Evolutionary conservation across 805 yeast genomes (phyloP), one percentile per base, ranked within the genome.

Genomic region (Candida germanica): DNA sequence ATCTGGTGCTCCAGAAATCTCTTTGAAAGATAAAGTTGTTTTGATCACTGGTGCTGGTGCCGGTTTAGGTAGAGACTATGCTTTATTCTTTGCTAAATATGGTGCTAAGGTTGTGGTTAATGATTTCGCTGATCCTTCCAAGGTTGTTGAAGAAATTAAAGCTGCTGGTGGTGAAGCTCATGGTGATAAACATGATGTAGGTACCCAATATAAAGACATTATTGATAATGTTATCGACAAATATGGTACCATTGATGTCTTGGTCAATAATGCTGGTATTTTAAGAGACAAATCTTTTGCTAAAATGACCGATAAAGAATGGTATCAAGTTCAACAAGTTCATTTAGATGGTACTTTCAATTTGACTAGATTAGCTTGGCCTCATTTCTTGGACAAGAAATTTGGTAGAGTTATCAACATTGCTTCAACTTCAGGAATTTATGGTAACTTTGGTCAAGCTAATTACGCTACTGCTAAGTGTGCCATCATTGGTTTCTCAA

Each of bases 361-460:
- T 53, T 76, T 91, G 58, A 78, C 87, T 48, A 83, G 85, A 56
- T 83, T 89, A 35, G 96, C 91, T 7, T 91, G 97, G 97, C 97
- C 96, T 24, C 67, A 83, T 47, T 86, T 91, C 59, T 48, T 73
- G 38, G 76, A 86, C 57, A 87, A 89, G 63, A 78, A 80, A 49
- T 73, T 75, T 36, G 97, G 98, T 49, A 74, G 79, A 46, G 81
- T 91, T 38, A 76, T 91, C 48, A 91, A 91, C 64, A 86, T 95
- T 29, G 76, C 97, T 16, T 88, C 96, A 13, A 91, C 98, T 7
- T 88, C 97, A 2, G 98, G 98, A 47, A 88, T 91, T 49, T 91
- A 91, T 61, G 98, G 98, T 46, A 87, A 84, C 69, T 91, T 91
- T 66, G 98, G 98, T 34, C 98, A 91, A 67, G 87, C 96, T 26